Base-by-base conservation (phyloP, 768 basidiomycete species). In the Tricholoma saponaceum region DNA sequence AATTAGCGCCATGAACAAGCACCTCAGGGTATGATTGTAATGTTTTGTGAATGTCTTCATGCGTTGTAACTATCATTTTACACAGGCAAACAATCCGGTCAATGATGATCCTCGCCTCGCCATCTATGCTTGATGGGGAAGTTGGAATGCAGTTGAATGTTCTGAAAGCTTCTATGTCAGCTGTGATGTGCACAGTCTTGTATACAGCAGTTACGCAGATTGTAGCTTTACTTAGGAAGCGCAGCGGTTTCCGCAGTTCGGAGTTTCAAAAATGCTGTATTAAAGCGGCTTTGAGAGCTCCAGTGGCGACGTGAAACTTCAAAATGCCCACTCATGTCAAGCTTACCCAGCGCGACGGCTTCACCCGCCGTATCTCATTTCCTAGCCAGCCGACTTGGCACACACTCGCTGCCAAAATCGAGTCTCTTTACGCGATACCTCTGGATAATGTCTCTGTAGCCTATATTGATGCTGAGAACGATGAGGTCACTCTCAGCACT, bases 401-500 rank as follows among this genome's bases (percentile, higher is more conserved):
- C 8, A 64, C 70, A 16, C 81, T 92, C 50, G 62, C 64, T 12
- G 62, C 74, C 35, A 85, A 77, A 63, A 81, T 90, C 57, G 76
- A 80, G 47, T 60, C 63, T 23, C 70, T 76, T 56, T 92, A 68
- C 60, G 66, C 66, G 46, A 85, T 92, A 39, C 81, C 87, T 3
- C 55, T 70, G 54, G 79, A 81, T 57, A 78, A 79, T 52, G 73
- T 91, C 52, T 88, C 77, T 2, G 84, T 89, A 32, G 84, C 86
- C 30, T 92, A 93, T 69, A 58, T 85, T 51, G 91, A 93, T 69
- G 67, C 68, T 30, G 90, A 92, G 65, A 79, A 82, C 37, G 91
- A 92, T 65, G 83, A 86, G 58, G 83, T 93, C 60, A 92, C 90
- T 10, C 75, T 92, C 56, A 89, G 83, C 70, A 83, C 90, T 3